Evolutionary conservation across 306 rosid species (phyloP), one percentile per base, ranked within the genome.

Genomic region (Mimosa pudica): DNA sequence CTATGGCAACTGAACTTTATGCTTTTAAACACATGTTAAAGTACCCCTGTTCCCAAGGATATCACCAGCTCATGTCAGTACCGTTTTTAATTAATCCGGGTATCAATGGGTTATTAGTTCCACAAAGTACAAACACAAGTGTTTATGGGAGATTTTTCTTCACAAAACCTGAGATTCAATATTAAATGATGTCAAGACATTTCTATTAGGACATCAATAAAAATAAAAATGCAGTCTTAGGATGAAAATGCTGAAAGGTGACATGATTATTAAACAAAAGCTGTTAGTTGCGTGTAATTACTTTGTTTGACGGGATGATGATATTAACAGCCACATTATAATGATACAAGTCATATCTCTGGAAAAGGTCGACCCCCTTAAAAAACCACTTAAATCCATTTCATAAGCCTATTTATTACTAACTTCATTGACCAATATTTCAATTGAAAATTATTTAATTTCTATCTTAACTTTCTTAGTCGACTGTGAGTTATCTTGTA

Each of bases 201-300:
- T 24, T 61, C 17, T 32, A 5, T 32, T 0, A 38, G 38, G 42
- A 62, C 68, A 32, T 32, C 12, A 10, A 10, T 10, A 62, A 62
- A 62, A 62, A 62, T 30, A 8, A 38, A 52, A 52, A 42, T 74
- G 30, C 38, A 73, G 79, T 64, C 46, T 18, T 60, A 20, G 2
- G 46, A 45, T 14, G 45, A 61, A 10, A 60, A 30, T 60, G 57
- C 2, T 76, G 77, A 60, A 71, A 70, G 8, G 8, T 6, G 66
- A 73, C 66, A 9, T 33, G 10, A 68, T n/a, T 14, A 38, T 41
- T 70, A 42, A 55, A 55, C 10, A 17, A 17, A 52, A 52, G 52
- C 58, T 65, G 67, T 66, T 48, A 74, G 67, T 66, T 48, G 71
- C 54, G 58, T 81, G 52, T 33, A 35, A 68, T 30, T 47, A 5